These are phyloP conservation scores for Psilocybe cyanescens DNA, from an alignment of 768 basidiomycete species.

Conservation along the genomic window DNA sequence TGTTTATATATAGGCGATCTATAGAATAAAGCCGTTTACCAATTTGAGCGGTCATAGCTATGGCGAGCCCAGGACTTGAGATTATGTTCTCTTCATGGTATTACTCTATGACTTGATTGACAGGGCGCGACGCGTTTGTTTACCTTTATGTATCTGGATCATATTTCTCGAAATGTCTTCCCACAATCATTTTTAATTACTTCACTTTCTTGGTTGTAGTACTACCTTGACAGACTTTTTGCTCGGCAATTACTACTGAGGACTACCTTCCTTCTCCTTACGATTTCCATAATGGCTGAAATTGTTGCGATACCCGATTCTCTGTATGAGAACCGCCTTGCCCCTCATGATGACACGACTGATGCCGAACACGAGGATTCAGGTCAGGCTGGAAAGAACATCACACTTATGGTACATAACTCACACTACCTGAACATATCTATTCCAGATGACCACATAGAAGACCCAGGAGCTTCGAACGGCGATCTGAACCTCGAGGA, in stretches of 20 bases:
- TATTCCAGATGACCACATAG: constrained; percentile 21
- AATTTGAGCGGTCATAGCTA: too few relatives aligned
- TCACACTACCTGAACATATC: constrained; percentile 18
- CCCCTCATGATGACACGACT: constrained; percentile 18
- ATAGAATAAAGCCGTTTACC: too few relatives aligned
- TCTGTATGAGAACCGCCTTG: constrained; percentile 17
- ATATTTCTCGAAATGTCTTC: constrained; percentile 20
- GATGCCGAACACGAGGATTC: constrained; percentile 27
- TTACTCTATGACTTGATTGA: background rate
- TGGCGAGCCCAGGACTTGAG: too few relatives aligned
- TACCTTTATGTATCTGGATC: constrained; percentile 24
- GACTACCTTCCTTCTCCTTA: constrained; percentile 11
- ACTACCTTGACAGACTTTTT: constrained; percentile 1
- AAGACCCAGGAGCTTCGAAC: constrained; percentile 19
- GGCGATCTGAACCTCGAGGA: constrained; percentile 20
- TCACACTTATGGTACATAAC: constrained; percentile 2
- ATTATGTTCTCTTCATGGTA: background rate
- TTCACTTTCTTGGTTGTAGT: background rate
- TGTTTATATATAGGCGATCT: too few relatives aligned
- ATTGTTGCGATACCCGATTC: constrained; percentile 21
- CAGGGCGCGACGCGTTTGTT: constrained; percentile 36
- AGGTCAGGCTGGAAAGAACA: constrained; percentile 22
- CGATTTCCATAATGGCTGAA: constrained; percentile 30
- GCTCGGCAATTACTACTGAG: constrained; percentile 6
- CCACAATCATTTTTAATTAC: constrained; percentile 28